These are phyloP conservation scores for Ceratobasidium sp. DNA, from an alignment of 1,284 basidiomycete genomes.

Conservation along the genomic window DNA sequence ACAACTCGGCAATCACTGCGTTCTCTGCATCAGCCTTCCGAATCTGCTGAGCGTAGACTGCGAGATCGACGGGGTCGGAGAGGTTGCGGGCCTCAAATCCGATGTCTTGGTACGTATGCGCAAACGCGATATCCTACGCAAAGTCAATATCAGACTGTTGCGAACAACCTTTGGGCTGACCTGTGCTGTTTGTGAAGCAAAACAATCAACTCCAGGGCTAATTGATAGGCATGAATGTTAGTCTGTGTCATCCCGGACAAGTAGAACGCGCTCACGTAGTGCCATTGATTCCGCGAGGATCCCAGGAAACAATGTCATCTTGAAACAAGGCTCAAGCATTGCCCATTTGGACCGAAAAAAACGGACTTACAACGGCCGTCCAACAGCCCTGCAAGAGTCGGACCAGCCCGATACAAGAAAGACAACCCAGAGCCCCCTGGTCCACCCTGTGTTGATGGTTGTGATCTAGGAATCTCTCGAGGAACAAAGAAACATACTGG, in stretches of 20 bases:
- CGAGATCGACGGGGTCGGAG: constrained; percentile 44
- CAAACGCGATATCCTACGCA: constrained; percentile 44
- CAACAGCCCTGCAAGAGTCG: constrained; percentile 44
- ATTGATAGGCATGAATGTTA: not conserved
- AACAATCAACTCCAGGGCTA: constrained; percentile 47
- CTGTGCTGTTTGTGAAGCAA: constrained; percentile 46
- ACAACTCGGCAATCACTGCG: constrained; percentile 44
- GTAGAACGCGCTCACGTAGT: constrained; percentile 42
- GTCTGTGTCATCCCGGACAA: not conserved
- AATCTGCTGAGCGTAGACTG: constrained; percentile 42
- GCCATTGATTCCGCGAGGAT: constrained; percentile 47
- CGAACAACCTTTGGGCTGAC: not conserved
- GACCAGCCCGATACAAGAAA: constrained; percentile 46
- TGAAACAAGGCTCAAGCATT: not conserved
- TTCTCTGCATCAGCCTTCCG: constrained; percentile 44
- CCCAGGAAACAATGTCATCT: constrained; percentile 46
- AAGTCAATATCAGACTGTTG: no score
- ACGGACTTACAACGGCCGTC: constrained; percentile 45
- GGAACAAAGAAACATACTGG: constrained; percentile 29
- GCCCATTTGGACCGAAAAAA: constrained; percentile 41
- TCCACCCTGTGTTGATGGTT: constrained; percentile 12
- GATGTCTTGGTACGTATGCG: constrained; percentile 44
- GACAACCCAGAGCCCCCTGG: constrained; percentile 44
- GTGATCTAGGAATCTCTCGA: not conserved
- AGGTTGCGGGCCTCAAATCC: constrained; percentile 45